Evolutionary conservation across 495 filamentous ascomycete genomes (phyloP).

Genomic region (Aspergillus haitiensis): DNA sequence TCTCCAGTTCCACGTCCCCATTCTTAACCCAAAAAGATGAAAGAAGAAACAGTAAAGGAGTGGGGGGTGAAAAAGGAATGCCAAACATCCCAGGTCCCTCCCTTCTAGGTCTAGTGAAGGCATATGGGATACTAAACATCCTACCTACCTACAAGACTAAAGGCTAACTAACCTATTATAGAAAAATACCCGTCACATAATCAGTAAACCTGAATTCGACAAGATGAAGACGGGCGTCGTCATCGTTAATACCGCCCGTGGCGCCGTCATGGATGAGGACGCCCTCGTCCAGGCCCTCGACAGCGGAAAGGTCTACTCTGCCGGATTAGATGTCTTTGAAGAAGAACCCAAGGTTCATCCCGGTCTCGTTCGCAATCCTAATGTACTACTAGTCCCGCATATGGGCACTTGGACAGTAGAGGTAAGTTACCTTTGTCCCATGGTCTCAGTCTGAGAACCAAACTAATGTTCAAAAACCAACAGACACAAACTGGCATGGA

Average conservation of each 20-base stretch:
- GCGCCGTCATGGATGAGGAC: slow-evolving; percentile 70
- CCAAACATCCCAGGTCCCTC: no score
- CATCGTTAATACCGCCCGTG: slow-evolving; percentile 70
- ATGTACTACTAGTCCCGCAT: slow-evolving; percentile 65
- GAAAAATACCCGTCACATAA: slow-evolving; percentile 66
- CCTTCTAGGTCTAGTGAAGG: no score
- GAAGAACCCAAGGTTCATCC: slow-evolving; percentile 66
- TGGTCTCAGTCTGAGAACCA: not conserved
- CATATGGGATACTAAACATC: no score
- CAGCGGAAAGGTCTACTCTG: slow-evolving; percentile 58
- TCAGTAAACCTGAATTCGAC: slow-evolving; percentile 60
- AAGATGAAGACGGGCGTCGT: slow-evolving; percentile 71
- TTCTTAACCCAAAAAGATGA: not conserved
- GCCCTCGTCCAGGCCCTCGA: slow-evolving; percentile 65
- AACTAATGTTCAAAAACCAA: not conserved
- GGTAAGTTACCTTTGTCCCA: slow-evolving; percentile 36
- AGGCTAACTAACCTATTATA: no score
- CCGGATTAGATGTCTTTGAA: slow-evolving; percentile 70
- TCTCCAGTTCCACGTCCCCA: not conserved
- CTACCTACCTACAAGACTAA: no score
- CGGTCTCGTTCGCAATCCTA: slow-evolving; percentile 57
- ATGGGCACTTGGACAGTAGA: slow-evolving; percentile 69
- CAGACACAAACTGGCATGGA: slow-evolving; percentile 67
- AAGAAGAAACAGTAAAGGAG: not conserved
- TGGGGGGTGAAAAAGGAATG: not conserved